phyloP scores from a whole-genome alignment of 805 yeast species.

The Ascoidea rubescens region DNA sequence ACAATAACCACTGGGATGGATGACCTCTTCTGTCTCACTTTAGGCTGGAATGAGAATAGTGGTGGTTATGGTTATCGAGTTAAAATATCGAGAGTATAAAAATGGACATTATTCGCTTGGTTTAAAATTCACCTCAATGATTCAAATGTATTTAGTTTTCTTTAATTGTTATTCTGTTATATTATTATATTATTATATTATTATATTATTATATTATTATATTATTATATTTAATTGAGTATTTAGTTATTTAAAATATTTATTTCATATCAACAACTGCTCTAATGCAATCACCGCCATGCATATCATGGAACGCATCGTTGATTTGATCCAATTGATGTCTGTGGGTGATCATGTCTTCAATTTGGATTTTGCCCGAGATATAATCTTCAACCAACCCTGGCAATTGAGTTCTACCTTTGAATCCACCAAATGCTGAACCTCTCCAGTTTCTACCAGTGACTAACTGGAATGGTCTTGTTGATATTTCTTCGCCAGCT shows the following conservation, averaged over 20 bases:
- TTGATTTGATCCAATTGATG: constrained; percentile 68
- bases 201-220: too few relatives aligned
- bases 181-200: too few relatives aligned
- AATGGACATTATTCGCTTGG: too few relatives aligned
- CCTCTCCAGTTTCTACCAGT: constrained; percentile 99
- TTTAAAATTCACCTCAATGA: too few relatives aligned
- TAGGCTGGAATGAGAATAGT: too few relatives aligned
- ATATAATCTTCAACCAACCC: constrained; percentile 77
- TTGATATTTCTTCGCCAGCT: constrained; percentile 91
- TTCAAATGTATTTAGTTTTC: too few relatives aligned
- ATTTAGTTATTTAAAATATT: neutral
- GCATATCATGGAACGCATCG: constrained; percentile 89
- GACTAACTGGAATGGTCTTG: constrained; percentile 97
- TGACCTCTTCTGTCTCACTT: too few relatives aligned
- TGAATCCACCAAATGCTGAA: constrained; percentile 98
- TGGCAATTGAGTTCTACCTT: constrained; percentile 93
- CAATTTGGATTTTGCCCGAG: constrained; percentile 72
- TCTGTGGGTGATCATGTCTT: constrained; percentile 90
- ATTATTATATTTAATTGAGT: too few relatives aligned
- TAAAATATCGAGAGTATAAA: too few relatives aligned
- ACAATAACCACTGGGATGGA: too few relatives aligned
- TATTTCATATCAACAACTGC: constrained; percentile 50
- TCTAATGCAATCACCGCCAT: constrained; percentile 85
- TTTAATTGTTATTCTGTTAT: too few relatives aligned
- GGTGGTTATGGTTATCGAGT: too few relatives aligned